Evolutionary conservation across 306 rosid genomes (phyloP).

Genomic region (Citrullus colocynthis): DNA sequence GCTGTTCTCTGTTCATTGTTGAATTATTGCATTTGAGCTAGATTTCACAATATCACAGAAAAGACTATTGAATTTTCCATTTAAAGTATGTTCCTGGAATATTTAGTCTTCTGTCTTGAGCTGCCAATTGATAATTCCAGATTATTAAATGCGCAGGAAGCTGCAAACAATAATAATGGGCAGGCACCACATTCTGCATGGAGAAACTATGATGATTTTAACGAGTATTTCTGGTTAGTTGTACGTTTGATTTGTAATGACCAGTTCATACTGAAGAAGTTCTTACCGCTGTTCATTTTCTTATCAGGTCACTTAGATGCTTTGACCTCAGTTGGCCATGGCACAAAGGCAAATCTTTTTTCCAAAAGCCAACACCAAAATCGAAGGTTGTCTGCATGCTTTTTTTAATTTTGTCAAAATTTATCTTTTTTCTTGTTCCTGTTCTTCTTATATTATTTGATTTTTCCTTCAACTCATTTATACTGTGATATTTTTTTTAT

Average conservation of each 20-base stretch:
- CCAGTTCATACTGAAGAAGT: background rate
- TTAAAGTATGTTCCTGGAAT: background rate
- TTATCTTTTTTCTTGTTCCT: too few species aligned
- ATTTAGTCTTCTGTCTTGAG: background rate
- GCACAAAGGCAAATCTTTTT: slow-evolving; percentile 43
- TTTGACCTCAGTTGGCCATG: slow-evolving; percentile 96
- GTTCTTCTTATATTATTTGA: background rate
- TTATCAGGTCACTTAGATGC: slow-evolving; percentile 71
- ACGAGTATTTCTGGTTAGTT: slow-evolving; percentile 82
- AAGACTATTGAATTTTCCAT: background rate
- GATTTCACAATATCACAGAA: background rate
- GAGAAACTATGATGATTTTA: slow-evolving; percentile 97
- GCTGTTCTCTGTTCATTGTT: background rate
- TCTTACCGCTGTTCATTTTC: background rate
- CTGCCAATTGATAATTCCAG: background rate
- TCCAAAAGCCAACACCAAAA: slow-evolving; percentile 54
- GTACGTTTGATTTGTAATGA: background rate
- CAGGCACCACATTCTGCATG: slow-evolving; percentile 90
- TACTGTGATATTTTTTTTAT: background rate
- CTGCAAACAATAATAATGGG: slow-evolving; percentile 67
- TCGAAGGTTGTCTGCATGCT: slow-evolving; percentile 46
- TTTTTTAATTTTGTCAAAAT: background rate
- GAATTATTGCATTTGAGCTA: background rate
- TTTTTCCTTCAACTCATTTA: background rate
- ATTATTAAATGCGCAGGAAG: slow-evolving; percentile 52